These are phyloP conservation scores for Citrus inodora DNA, from an alignment of 345 rosid species.

Conservation along the genomic window DNA sequence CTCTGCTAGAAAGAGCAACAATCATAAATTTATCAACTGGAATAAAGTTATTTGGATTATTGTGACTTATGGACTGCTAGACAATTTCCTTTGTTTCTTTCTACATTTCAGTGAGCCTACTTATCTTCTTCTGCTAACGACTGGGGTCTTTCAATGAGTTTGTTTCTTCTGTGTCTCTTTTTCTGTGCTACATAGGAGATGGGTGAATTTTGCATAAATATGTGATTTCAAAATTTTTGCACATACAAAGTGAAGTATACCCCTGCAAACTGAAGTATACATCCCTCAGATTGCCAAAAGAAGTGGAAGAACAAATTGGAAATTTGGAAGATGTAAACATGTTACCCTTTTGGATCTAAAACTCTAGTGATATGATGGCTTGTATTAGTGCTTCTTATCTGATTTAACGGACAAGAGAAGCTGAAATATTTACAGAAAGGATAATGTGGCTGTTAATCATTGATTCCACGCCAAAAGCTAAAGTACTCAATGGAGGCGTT, in stretches of 20 bases:
- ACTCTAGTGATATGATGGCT: background rate
- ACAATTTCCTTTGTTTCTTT: background rate
- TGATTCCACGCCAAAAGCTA: background rate
- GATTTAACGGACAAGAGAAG: background rate
- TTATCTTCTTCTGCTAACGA: background rate
- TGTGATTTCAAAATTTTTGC: background rate
- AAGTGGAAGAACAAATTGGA: background rate
- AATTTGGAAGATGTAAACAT: background rate
- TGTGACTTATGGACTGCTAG: background rate
- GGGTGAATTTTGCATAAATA: background rate
- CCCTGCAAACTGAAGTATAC: background rate
- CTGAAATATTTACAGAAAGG: background rate
- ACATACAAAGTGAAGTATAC: background rate
- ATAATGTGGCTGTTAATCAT: background rate
- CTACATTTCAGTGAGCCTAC: background rate
- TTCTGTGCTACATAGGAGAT: background rate
- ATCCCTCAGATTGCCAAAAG: constrained; percentile 1
- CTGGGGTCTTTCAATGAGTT: background rate
- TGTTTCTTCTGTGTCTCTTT: background rate
- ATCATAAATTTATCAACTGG: background rate
- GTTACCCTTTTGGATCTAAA: background rate
- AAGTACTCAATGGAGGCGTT: background rate
- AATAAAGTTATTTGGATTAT: background rate
- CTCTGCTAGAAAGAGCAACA: background rate
- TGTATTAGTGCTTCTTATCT: background rate